Base-by-base conservation (phyloP, 768 basidiomycete genomes). In the Mrakia gelida region DNA sequence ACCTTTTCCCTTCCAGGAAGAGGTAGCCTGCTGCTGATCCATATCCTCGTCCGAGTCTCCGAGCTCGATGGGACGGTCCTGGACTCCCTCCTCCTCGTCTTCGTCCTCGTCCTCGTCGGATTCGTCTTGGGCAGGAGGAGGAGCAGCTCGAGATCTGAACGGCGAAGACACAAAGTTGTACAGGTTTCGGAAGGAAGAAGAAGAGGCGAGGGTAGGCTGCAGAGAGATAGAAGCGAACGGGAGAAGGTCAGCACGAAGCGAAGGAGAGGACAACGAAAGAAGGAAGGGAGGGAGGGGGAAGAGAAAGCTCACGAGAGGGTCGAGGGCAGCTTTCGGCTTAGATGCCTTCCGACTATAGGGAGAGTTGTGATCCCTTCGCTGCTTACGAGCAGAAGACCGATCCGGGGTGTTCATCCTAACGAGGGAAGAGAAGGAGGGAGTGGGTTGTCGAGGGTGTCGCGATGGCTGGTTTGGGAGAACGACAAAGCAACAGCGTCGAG, bases 121-220 rank as follows among this genome's bases (percentile, higher is more conserved):
- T 30, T 63, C 59, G 45, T 26, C 61, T 21, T n/a, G 49, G 5
- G 62, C 23, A 21, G 71, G 62, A 21, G 62, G 13, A 54, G 73
- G 30, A 43, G 71, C 32, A 16, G 77, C 71, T 56, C 28, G 43
- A 32, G 77, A 67, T 11, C 77, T 61, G 52, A 78, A 78, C 0
- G 77, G 77, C 0, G 77, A 78, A 5, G 77, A 78, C 30, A 78
- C 72, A 32, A 78, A 38, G 73, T 78, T 78, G 77, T 74, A 78
- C n/a, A 78, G 73, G 49, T 73, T 67, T 45, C 77, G 73, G 38
- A 78, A 74, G 34, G 77, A 78, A 11, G 77, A 78, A 21, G 73
- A 73, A 8, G 71, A 72, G 8, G 77, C 28, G n/a, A 78, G 34
- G 52, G 77, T 62, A 38, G 71, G 32, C 77, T 78, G 54, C 3